Evolutionary conservation across 345 rosid genomes (phyloP).

Genomic region (Diplotaxis tenuifolia): DNA sequence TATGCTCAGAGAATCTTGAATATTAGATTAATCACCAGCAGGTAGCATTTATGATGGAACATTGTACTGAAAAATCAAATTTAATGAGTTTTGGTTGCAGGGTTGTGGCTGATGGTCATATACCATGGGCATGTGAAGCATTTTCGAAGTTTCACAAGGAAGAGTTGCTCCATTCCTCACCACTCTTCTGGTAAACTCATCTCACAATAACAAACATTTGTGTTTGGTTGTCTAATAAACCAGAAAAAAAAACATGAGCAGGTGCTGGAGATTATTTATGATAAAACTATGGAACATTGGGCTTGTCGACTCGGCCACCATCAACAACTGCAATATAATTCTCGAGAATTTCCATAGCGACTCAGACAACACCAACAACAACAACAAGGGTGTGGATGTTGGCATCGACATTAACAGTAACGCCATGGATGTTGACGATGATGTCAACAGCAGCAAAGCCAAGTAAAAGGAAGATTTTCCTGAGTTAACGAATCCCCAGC

Average conservation of each 20-base stretch:
- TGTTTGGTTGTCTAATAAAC: neutral
- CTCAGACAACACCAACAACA: neutral
- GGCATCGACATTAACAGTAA: neutral
- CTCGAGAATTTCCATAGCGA: constrained; percentile 34
- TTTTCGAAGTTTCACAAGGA: constrained; percentile 49
- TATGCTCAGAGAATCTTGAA: no score
- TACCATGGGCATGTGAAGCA: constrained; percentile 94
- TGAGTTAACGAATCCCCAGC: neutral
- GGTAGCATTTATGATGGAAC: no score
- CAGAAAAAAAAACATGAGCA: constrained; percentile 17
- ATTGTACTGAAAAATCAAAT: no score
- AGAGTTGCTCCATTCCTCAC: constrained; percentile 44
- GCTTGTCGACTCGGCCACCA: constrained; percentile 64
- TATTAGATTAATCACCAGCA: no score
- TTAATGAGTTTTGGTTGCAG: constrained; percentile 41
- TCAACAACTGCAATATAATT: constrained; percentile 61
- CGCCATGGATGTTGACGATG: neutral
- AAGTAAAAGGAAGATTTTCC: neutral
- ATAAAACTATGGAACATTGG: constrained; percentile 76
- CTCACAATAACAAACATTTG: neutral
- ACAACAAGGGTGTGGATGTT: neutral
- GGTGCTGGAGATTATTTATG: constrained; percentile 86
- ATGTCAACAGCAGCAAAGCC: neutral
- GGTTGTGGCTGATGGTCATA: constrained; percentile 82
- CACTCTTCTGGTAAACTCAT: constrained; percentile 57